Base-by-base conservation (phyloP, 2,329 filamentous ascomycete genomes). In the Epicoccum nigrum region DNA sequence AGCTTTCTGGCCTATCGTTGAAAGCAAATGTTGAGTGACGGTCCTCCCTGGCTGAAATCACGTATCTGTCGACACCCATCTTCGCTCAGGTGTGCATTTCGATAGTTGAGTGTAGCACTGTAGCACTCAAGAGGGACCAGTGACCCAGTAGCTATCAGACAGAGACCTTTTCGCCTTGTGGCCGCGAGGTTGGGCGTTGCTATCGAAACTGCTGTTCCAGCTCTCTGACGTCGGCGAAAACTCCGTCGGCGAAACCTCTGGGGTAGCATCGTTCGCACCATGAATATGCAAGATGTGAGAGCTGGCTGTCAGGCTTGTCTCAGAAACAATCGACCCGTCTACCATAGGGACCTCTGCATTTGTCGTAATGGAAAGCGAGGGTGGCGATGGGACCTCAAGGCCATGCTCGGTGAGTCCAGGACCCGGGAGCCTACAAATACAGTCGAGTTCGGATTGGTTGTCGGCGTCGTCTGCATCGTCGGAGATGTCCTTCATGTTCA, bases 251-350 rank as follows among this genome's bases (percentile, higher is more conserved):
- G 38, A 46, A 2, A 38, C 32, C 16, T 51, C 49, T 11, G 56
- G 59, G 16, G 40, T 33, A 8, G 57, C 46, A 8, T 41, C 50
- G 30, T 34, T 91, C 23, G 89, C 90, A 54, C 92, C 92, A 72
- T 97, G 96, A 56, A 91, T 91, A 16, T 96, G 82, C 44, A 97
- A 78, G 7, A 90, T 90, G 28, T 96, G 83, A 0, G 91, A 96
- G 76, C 96, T 92, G 74, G 96, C 96, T 50, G 92, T 96, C 60
- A 89, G 94, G 9, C 90, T 96, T 75, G 96, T 90, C 54, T 92
- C 92, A 71, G 97, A 92, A 54, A 96, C 87, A 52, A 89, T 92
- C 71, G 97, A 96, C 71, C 87, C 87, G 80, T 97, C 96, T 80
- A 96, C 96, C 0, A 89, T 20, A 15, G 38, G 17, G 7, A 52